phyloP scores from a whole-genome alignment of 768 basidiomycete species.

The Lactarius evosmus region DNA sequence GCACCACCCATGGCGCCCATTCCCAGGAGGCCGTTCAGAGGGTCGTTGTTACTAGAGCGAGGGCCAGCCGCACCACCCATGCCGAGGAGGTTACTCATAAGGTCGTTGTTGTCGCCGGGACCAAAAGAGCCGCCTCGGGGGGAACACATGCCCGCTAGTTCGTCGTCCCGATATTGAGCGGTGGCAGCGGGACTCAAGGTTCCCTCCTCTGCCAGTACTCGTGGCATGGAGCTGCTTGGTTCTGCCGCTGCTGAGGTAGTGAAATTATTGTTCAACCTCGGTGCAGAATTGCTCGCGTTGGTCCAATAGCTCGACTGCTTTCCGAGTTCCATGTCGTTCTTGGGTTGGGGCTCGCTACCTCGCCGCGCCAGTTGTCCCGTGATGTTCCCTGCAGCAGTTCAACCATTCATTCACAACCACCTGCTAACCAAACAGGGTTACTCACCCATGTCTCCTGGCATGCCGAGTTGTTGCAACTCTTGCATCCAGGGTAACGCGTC shows the following conservation, averaged over 20 bases:
- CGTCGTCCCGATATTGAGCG: conserved; percentile 8
- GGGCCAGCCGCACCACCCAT: not conserved
- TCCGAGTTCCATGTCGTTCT: not conserved
- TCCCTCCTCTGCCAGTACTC: not conserved
- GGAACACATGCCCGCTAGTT: not conserved
- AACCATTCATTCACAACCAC: not conserved
- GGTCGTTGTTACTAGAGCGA: not conserved
- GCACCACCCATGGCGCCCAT: no score
- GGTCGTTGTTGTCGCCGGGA: not conserved
- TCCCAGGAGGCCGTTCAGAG: no score
- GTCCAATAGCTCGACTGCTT: conserved; percentile 15
- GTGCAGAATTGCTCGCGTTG: not conserved
- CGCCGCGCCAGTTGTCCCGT: not conserved
- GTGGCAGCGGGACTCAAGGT: conserved; percentile 6
- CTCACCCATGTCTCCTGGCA: not conserved
- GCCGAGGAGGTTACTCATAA: not conserved
- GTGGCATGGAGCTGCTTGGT: not conserved
- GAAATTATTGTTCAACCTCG: not conserved
- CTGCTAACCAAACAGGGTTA: not conserved
- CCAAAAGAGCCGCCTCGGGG: not conserved
- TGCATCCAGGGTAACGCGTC: conserved; percentile 1
- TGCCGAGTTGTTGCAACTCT: conserved; percentile 5
- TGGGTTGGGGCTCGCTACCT: not conserved
- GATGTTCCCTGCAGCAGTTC: not conserved
- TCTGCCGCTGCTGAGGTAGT: not conserved